Percentiles rank a stretch among this genome's conserved stretches.
phyloP scores from a whole-genome alignment of 1,284 basidiomycete species.

The Sanguinoderma infundibulare region DNA sequence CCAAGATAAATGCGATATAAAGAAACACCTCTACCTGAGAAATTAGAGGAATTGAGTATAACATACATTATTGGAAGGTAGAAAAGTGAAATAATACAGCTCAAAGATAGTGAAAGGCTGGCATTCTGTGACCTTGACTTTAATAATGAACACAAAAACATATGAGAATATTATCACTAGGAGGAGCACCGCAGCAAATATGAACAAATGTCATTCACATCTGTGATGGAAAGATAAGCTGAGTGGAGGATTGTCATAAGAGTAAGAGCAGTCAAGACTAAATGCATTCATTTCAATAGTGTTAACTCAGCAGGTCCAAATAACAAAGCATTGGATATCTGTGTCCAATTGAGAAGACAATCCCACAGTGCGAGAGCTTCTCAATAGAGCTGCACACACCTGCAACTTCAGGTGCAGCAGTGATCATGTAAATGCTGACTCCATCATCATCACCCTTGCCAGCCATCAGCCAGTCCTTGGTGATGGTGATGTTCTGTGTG shows the following conservation, averaged over 20 bases:
- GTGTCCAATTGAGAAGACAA: conserved; percentile 87
- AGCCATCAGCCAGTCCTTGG: conserved; percentile 69
- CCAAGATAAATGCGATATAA: no score
- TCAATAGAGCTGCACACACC: conserved; percentile 77
- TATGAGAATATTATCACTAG: neutral
- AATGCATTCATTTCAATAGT: no score
- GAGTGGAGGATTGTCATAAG: neutral
- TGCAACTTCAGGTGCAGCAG: conserved; percentile 84
- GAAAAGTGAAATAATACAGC: neutral
- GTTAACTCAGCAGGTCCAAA: neutral
- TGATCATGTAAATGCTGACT: conserved; percentile 81
- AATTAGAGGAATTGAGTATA: no score
- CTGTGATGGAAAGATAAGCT: neutral
- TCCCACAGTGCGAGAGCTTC: conserved; percentile 65
- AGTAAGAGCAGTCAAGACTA: neutral
- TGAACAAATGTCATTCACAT: neutral
- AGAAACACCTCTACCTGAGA: no score
- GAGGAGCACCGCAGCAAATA: neutral
- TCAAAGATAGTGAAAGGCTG: neutral
- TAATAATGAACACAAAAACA: neutral
- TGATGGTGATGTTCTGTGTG: conserved; percentile 57
- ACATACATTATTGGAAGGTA: no score
- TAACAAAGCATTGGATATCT: no score
- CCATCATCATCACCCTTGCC: conserved; percentile 36
- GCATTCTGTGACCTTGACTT: neutral